Evolutionary conservation across 2,329 filamentous ascomycete genomes (phyloP), one percentile per base, ranked within the genome.

Genomic region (Capronia coronata): DNA sequence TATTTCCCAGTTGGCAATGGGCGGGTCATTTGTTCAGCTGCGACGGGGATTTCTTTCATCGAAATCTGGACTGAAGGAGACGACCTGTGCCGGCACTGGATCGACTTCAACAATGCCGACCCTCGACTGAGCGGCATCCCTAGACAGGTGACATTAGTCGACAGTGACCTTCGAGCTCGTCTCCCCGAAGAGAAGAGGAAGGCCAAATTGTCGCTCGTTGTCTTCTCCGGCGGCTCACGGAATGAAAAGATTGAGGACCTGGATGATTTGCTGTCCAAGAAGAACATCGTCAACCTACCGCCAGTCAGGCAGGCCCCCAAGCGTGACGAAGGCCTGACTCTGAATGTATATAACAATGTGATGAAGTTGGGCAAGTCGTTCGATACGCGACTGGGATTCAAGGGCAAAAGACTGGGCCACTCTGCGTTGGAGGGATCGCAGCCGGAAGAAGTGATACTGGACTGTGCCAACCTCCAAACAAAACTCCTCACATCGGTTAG

Each of bases 41-140:
- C 83, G 1, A 85, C 87, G 0, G 93, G 91, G 0, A 78, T 97
- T 40, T 83, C 88, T 0, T 94, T 87, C 66, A 74, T 95, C 9
- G 91, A 97, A 66, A 78, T 97, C 7, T 90, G 80, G 61, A 73
- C 77, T 0, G 85, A 90, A 52, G 85, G 81, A n/a, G 88, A 95
- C 52, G 82, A 87, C 35, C 71, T 87, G 13, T 95, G 90, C 65
- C 83, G 77, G 57, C 73, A 79, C 13, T 94, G 86, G 80, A 81
- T 93, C 57, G 91, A 96, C 64, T 94, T 86, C 62, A 71, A 80
- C 4, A 76, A 82, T 39, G 78, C 78, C 19, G 75, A 77, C 52
- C 71, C 71, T 22, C 78, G 77, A 50, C 77, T 76, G 18, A 61
- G 56, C 48, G 69, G 71, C 37, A 73, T 84, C 2, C 84, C 87